Base-by-base conservation (phyloP, 306 rosid species). In the Macrotyloma uniflorum region DNA sequence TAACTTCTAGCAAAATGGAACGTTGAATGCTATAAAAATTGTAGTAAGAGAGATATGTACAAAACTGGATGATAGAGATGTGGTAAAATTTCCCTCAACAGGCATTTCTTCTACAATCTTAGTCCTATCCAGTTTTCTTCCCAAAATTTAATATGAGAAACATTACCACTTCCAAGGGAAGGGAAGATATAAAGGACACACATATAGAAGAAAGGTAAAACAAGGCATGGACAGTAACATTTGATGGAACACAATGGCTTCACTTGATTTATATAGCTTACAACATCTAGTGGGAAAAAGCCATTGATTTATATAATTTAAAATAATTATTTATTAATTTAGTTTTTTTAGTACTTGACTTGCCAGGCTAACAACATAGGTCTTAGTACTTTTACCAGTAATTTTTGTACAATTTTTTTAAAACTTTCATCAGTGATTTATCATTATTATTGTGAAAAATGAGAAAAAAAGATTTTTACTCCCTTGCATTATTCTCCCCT, bases 341-440 rank as follows among this genome's bases (percentile, higher is more conserved):
- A 33, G 50, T 18, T 74, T 58, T 24, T 64, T 54, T 43, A 62
- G 66, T 71, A 23, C 58, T 80, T 22, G 55, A 80, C 49, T 71
- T 79, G 24, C 65, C 22, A n/a, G 69, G 75, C 6, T 28, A 42
- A 59, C 49, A 19, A 70, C 22, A 8, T 50, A 13, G 4, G 16
- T 19, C 36, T 24, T 51, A 11, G 6, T 51, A 6, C 22, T 40
- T 64, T 28, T 19, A 19, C 16, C 30, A 58, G 24, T 79, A 63
- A 24, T 30, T 42, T 55, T 67, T 9, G 18, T 72, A 72, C 36
- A 16, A 19, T 2, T 4, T 66, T 8, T n/a, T 16, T 19, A 20
- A 82, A 38, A 35, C 46, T 32, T 69, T n/a, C 68, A 38, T 51
- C 51, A 51, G 20, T 54, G 24, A n/a, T 74, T 49, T 38, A 54